Evolutionary conservation across 371 early-diverging fungal species (phyloP).

Genomic region (Rhizopus sp.): DNA sequence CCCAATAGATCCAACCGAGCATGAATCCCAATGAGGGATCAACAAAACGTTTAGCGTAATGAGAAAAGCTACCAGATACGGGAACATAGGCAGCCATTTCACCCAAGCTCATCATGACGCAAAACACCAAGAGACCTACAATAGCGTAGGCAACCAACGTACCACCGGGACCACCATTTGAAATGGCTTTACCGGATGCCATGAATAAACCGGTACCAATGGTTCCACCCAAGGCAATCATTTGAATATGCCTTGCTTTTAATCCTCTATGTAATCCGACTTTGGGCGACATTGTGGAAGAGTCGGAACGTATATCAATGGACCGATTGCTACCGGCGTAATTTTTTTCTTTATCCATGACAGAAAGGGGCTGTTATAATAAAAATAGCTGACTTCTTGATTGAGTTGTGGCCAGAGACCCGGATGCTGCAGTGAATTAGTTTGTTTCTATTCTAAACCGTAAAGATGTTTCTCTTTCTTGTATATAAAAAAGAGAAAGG

Average conservation of each 20-base stretch:
- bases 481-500: no score
- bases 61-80: constrained; percentile 82
- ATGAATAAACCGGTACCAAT: constrained; percentile 87
- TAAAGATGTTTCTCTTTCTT: no score
- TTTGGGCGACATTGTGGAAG: no score
- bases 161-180: constrained; percentile 76
- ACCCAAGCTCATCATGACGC: constrained; percentile 81
- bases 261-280: constrained; percentile 20
- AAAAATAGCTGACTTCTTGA: constrained; percentile 2
- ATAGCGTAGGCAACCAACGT: constrained; percentile 70
- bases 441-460: no score
- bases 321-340: no score
- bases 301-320: no score
- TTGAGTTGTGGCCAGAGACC: constrained; percentile 50
- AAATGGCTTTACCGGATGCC: constrained; percentile 79
- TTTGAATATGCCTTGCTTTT: constrained; percentile 60
- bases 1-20: constrained; percentile 81
- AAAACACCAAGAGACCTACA: constrained; percentile 84
- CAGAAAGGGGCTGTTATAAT: no score
- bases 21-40: constrained; percentile 84
- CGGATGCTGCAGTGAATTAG: constrained; percentile 19
- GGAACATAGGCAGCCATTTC: constrained; percentile 89
- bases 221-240: constrained; percentile 68
- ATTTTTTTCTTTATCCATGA: no score
- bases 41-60: constrained; percentile 81